Evolutionary conservation across 2,329 filamentous ascomycete species (phyloP), one percentile per base, ranked within the genome.

Genomic region (Alternaria viburni): DNA sequence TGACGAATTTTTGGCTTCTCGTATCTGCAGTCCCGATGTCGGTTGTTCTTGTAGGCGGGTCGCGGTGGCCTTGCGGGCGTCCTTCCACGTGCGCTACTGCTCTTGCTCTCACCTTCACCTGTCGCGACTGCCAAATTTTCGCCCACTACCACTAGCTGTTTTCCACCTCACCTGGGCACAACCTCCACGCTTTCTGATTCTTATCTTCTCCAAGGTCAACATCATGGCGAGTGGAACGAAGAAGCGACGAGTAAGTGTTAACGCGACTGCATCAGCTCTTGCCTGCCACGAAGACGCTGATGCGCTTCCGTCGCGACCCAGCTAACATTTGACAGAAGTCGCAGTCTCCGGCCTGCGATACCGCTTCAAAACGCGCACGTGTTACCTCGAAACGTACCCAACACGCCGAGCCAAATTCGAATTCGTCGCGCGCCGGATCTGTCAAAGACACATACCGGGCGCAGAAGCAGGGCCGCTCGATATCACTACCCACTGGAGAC

Each of bases 401-500:
- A 12, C 41, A 36, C 4, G 12, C 15, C 6, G 23, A 32, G 5
- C 41, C 6, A 9, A 25, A 30, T 8, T 2, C 19, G 6, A 21
- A 49, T 10, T 11, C n/a, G 4, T 57, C 47, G 5, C 50, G 49
- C 44, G 54, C 52, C 3, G 59, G 50, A n/a, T 60, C 52, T 1
- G 28, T 46, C 3, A 13, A 13, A 5, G 49, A 65, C 21, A 41
- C 61, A 4, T 62, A 61, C 47, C 32, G 58, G 10, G 57, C 55
- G 3, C 25, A 28, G 15, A 57, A 25, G 13, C 43, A 59, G n/a
- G 25, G 28, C 1, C 26, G 21, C 5, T 49, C 23, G 1, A 50
- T 36, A 0, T 32, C 41, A 0, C n/a, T 71, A 13, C 67, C 66
- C 50, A 70, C 58, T 63, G 36, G 28, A 5, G 66, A 69, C 1